Evolutionary conservation across 2,329 filamentous ascomycete species (phyloP).

Genomic region (Alternaria triticimaculans): DNA sequence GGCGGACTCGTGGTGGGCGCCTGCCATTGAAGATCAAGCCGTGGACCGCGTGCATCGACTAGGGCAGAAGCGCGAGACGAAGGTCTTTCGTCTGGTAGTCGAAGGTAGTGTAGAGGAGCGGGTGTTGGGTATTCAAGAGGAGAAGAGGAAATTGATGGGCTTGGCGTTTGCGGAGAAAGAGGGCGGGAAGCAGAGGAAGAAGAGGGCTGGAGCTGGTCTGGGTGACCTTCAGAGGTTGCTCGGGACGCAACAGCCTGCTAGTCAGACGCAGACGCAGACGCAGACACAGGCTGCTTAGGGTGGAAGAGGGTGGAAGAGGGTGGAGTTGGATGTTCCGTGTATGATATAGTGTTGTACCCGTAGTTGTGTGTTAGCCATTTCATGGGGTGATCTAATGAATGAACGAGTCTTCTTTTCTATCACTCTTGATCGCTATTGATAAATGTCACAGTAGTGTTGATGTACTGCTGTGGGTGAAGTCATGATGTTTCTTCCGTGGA

Average conservation of each 20-base stretch:
- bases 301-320: no score
- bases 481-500: neutral
- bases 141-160: conserved; percentile 78
- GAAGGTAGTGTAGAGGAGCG: conserved; percentile 81
- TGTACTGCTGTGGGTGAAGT: neutral
- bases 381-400: neutral
- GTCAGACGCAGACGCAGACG: neutral
- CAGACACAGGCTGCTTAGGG: neutral
- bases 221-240: conserved; percentile 54
- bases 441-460: neutral
- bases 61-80: conserved; percentile 79
- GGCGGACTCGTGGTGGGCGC: conserved; percentile 87
- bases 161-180: conserved; percentile 79
- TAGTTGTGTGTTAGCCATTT: neutral
- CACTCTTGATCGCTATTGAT: neutral
- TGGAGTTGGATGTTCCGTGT: neutral
- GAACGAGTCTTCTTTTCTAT: neutral
- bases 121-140: conserved; percentile 77
- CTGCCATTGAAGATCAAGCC: conserved; percentile 90
- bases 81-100: conserved; percentile 81
- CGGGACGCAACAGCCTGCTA: conserved; percentile 21
- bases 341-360: neutral
- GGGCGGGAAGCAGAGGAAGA: conserved; percentile 59
- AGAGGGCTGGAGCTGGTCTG: conserved; percentile 52
- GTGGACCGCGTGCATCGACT: conserved; percentile 86